Evolutionary conservation across 1,139 yeast species (phyloP), one percentile per base, ranked within the genome.

Genomic region (Saccharomyces hybrid): DNA sequence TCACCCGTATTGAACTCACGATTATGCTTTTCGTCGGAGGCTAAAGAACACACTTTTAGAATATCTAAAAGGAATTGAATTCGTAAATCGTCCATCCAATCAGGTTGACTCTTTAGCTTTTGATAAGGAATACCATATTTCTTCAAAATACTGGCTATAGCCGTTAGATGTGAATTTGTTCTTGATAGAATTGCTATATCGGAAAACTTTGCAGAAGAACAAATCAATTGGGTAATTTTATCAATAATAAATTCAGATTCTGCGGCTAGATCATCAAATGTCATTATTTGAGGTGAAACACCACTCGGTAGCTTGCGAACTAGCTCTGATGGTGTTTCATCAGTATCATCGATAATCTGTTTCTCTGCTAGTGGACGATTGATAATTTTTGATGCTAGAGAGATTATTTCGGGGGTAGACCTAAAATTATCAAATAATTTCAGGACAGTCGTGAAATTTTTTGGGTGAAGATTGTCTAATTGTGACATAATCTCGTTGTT

Each of bases 181-280:
- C 80, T 71, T 0, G 83, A 73, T 30, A 86, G 65, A 2, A 86
- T 70, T 1, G 81, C 78, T 60, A 84, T 76, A 64, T 86, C 90
- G 9, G 66, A 61, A 9, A 68, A 58, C 51, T 57, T 59, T 2
- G 61, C 69, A 4, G 68, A 60, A 20, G 62, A 56, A 28, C 65
- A 61, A 1, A 63, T 61, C 25, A 65, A 51, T 50, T 61, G 61
- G 5, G 57, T 52, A 20, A 68, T 64, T 55, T 67, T 61, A 11
- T 59, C 56, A 2, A 56, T 53, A 0, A 67, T 30, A 53, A 57
- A 61, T 27, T 62, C 63, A 27, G 63, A 47, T 49, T 64, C 69
- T 28, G 61, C 67, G 1, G 55, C 25, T 2, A 59, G 44, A 34
- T 63, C 62, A 2, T 54, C 42, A n/a, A 57, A 51, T 6, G 58